A percentile compares a stretch with the other conserved stretches of the same genome.
phyloP scores from a whole-genome alignment of 2,329 filamentous ascomycete genomes.

The Apiospora rasikravindrae region DNA sequence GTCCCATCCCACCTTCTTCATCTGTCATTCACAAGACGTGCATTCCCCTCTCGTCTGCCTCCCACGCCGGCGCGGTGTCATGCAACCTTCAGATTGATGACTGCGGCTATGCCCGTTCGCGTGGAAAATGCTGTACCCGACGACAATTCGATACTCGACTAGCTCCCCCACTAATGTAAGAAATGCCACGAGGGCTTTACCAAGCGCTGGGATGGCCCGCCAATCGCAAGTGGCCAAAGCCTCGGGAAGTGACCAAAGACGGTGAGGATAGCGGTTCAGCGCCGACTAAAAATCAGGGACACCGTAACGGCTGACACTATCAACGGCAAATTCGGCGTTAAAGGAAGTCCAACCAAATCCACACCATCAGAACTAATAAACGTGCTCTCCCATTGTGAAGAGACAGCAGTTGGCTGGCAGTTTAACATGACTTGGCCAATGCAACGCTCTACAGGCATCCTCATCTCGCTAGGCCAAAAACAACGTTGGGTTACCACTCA shows the following conservation, averaged over 20 bases:
- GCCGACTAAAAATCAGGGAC: background rate
- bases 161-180: background rate
- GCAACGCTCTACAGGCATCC: background rate
- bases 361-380: background rate
- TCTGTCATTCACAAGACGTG: background rate
- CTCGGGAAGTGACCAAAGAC: background rate
- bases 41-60: background rate
- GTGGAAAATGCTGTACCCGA: background rate
- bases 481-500: background rate
- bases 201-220: background rate
- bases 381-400: no score
- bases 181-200: background rate
- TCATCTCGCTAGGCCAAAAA: background rate
- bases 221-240: no score
- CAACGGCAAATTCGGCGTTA: background rate
- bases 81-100: background rate
- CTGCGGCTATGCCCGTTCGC: background rate
- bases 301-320: constrained; percentile 3
- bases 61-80: background rate
- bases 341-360: background rate
- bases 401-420: no score
- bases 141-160: background rate
- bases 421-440: constrained; percentile 2
- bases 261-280: background rate
- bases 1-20: background rate